Evolutionary conservation across 2,329 filamentous ascomycete genomes (phyloP).

Genomic region (Zasmidium cellare): DNA sequence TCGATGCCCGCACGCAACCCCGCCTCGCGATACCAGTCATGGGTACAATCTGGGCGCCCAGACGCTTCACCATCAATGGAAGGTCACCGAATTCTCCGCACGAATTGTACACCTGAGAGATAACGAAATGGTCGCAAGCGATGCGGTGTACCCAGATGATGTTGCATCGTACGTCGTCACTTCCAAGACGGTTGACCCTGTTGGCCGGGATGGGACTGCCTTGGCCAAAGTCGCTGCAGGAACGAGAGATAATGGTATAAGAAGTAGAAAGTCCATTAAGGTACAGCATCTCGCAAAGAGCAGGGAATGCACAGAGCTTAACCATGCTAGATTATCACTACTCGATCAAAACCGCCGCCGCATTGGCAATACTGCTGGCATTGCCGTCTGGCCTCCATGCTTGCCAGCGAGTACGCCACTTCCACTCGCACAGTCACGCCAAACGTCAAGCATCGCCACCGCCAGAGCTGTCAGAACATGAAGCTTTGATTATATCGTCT

Average conservation of each 20-base stretch:
- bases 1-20: neutral
- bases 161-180: neutral
- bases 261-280: neutral
- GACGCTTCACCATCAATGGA: neutral
- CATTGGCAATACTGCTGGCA: neutral
- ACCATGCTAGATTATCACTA: neutral
- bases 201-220: neutral
- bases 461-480: conserved; percentile 34
- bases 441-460: conserved; percentile 12
- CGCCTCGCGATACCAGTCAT: neutral
- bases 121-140: too few relatives aligned
- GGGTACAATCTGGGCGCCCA: neutral
- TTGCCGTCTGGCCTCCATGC: conserved; percentile 7
- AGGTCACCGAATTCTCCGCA: neutral
- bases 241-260: neutral
- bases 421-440: conserved; percentile 6
- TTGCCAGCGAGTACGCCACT: conserved; percentile 12
- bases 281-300: neutral
- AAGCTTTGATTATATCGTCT: conserved; percentile 41
- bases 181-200: neutral
- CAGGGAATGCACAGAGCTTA: neutral
- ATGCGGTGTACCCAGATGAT: neutral
- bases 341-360: neutral
- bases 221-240: neutral
- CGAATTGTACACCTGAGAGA: neutral